A percentile compares a stretch with the other conserved stretches of the same genome.
Conservation (phyloP, 108 stramenopile genomes). For the Mediolabrus comicus region DNA sequence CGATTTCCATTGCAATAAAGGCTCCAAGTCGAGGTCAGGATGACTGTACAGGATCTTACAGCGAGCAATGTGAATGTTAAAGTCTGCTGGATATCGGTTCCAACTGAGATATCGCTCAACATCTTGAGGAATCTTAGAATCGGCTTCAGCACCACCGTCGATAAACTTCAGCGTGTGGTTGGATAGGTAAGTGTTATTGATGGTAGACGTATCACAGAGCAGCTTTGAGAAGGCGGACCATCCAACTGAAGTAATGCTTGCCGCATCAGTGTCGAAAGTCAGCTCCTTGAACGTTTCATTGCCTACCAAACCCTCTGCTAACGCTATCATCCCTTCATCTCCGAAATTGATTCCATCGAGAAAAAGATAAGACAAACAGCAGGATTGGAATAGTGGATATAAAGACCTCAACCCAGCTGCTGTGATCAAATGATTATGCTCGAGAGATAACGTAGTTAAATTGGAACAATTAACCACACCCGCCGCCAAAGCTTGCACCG, state of each 20-base stretch:
- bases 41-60: too few species aligned
- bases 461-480: background rate
- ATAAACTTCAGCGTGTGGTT: too few species aligned
- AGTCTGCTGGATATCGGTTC: too few species aligned
- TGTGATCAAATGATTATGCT: background rate
- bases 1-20: too few species aligned
- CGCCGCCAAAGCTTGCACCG: background rate
- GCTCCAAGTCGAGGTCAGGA: too few species aligned
- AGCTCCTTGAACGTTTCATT: background rate
- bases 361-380: background rate
- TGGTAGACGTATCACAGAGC: too few species aligned
- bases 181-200: too few species aligned
- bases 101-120: too few species aligned
- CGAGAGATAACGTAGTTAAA: background rate
- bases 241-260: background rate
- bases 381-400: background rate
- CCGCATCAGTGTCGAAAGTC: too few species aligned
- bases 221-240: slow-evolving; percentile 3
- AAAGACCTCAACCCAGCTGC: background rate
- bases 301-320: background rate
- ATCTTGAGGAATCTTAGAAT: too few species aligned
- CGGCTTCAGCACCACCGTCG: too few species aligned
- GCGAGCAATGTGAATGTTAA: too few species aligned
- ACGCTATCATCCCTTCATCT: background rate
- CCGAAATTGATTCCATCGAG: background rate